Conservation (phyloP, 1,139 yeast genomes). For the Zygosaccharomyces pseudobailii region DNA sequence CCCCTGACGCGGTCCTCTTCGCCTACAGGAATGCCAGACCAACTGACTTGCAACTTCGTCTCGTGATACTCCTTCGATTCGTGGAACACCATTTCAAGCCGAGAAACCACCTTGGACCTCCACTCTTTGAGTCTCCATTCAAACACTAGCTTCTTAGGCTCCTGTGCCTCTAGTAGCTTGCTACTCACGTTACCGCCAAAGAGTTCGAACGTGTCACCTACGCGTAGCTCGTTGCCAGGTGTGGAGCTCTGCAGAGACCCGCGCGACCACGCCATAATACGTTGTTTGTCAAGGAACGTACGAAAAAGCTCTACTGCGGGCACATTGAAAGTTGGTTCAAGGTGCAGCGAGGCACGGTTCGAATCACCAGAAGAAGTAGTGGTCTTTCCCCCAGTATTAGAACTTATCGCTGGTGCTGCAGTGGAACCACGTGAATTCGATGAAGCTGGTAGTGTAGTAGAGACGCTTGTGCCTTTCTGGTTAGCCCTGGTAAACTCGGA, state of each 20-base stretch:
- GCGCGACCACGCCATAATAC: constrained; percentile 72
- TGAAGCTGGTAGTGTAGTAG: constrained; percentile 21
- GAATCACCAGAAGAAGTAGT: constrained; percentile 13
- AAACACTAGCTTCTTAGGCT: constrained; percentile 54
- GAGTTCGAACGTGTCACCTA: constrained; percentile 59
- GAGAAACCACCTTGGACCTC: constrained; percentile 79
- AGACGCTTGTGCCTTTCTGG: constrained; percentile 40
- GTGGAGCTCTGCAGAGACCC: constrained; percentile 6
- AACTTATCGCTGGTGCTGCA: constrained; percentile 35
- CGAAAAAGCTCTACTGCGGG: constrained; percentile 78
- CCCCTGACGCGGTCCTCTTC: constrained; percentile 84
- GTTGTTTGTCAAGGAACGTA: constrained; percentile 67
- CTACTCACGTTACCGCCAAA: constrained; percentile 91
- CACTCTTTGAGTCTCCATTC: constrained; percentile 87
- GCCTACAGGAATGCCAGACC: constrained; percentile 95
- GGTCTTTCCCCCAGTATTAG: constrained; percentile 37
- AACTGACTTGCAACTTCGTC: constrained; percentile 71
- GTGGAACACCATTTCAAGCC: constrained; percentile 56
- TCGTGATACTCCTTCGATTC: constrained; percentile 67
- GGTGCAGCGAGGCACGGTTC: constrained; percentile 72
- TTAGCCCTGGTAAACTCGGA: constrained; percentile 65
- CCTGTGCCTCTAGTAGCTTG: constrained; percentile 54
- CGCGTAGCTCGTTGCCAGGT: constrained; percentile 31
- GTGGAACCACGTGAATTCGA: constrained; percentile 17
- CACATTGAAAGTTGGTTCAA: constrained; percentile 80